Base-by-base conservation (phyloP, 495 filamentous ascomycete genomes). In the Tuber magnatum region DNA sequence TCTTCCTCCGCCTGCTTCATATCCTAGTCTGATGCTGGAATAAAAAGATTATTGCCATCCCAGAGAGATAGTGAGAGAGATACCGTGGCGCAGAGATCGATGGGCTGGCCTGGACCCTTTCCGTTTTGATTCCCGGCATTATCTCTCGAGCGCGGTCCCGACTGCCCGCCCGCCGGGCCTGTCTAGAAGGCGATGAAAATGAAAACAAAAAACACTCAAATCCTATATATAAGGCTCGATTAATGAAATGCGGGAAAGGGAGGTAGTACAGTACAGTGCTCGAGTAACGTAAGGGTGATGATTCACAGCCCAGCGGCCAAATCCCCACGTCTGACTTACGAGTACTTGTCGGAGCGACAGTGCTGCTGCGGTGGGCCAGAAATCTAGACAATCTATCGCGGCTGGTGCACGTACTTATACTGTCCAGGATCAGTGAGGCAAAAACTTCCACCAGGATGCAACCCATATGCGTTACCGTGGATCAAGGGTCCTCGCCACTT, bases 401-500 rank as follows among this genome's bases (percentile, higher is more conserved):
- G 44, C 51, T 61, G n/a, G 9, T 28, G n/a, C 51, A 8, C 10
- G 24, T 56, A 10, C 51, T 24, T n/a, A 2, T 32, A 3, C 56
- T 35, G 16, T 10, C 28, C 56, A 12, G 56, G 56, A 35, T 65
- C 14, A 35, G 56, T 35, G 56, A 65, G 56, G 56, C 32, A 4
- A 65, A 18, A 35, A 32, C 56, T 32, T 65, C 9, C 3, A 35
- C 56, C 14, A 35, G 28, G 32, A 8, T 65, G 32, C 16, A 48
- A 46, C 12, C 6, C 0, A 3, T 51, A 32, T 65, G 56, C 56
- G 56, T 20, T 35, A 65, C 8, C 16, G 56, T 35, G 18, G 56
- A 65, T 65, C 56, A 65, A 65, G 56, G 56, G 28, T 28, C 56
- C 28, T 65, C 28, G 32, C 56, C 56, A 65, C 56, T 65, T 65